A percentile compares a stretch with the other conserved stretches of the same genome.
Evolutionary conservation across 495 filamentous ascomycete genomes (phyloP).

Genomic region (Trichoderma gamsii): DNA sequence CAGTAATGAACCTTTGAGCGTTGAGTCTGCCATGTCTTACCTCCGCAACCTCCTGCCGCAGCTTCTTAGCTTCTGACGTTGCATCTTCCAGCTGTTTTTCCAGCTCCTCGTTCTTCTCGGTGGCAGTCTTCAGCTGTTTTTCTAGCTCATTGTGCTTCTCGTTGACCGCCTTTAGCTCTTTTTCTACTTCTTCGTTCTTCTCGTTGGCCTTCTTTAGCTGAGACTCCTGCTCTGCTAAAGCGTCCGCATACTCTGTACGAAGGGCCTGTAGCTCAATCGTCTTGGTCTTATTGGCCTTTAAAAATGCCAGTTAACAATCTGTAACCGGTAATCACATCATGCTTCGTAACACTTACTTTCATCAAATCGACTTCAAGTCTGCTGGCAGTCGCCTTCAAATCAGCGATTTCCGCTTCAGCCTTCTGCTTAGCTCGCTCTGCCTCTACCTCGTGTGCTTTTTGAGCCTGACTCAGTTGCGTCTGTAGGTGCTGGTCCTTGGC

Average conservation of each 20-base stretch:
- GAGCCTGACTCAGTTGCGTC: constrained; percentile 20
- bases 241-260: constrained; percentile 23
- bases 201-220: constrained; percentile 8
- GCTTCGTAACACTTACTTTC: constrained; percentile 33
- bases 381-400: constrained; percentile 53
- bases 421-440: constrained; percentile 33
- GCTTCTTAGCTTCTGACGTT: constrained; percentile 16
- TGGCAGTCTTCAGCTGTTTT: neutral
- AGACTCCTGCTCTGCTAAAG: neutral
- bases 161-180: constrained; percentile 11
- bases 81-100: constrained; percentile 19
- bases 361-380: constrained; percentile 55
- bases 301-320: constrained; percentile 15
- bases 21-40: constrained; percentile 22
- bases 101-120: constrained; percentile 15
- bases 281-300: constrained; percentile 46
- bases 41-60: constrained; percentile 18
- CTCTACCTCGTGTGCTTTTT: constrained; percentile 36
- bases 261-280: constrained; percentile 53
- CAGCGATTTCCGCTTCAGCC: constrained; percentile 55
- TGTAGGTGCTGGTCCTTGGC: neutral
- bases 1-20: neutral
- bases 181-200: constrained; percentile 20
- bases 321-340: neutral
- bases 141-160: constrained; percentile 23